A percentile compares a stretch with the other conserved stretches of the same genome.
Evolutionary conservation across 805 yeast species (phyloP).

Genomic region (Candida tibetensis): DNA sequence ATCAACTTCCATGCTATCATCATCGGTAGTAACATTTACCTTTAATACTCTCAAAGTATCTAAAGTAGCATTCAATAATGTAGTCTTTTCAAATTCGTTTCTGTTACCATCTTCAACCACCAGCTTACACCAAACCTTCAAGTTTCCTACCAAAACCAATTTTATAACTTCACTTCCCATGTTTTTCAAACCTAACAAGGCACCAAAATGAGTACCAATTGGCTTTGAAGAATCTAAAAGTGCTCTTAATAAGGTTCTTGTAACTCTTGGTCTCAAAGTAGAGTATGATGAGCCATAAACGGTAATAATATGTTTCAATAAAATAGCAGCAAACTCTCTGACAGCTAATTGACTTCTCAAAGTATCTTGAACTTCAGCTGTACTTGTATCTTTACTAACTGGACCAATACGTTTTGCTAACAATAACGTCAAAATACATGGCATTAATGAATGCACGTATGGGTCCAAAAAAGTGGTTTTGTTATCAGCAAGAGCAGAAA

Average conservation of each 20-base stretch:
- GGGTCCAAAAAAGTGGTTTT: conserved; percentile 89
- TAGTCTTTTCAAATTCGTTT: conserved; percentile 43
- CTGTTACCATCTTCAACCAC: conserved; percentile 46
- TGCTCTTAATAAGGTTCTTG: conserved; percentile 88
- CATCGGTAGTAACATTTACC: conserved; percentile 19
- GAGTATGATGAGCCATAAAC: conserved; percentile 83
- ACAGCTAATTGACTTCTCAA: conserved; percentile 52
- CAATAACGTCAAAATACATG: conserved; percentile 87
- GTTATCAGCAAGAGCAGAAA: conserved; percentile 80
- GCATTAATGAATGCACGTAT: conserved; percentile 93
- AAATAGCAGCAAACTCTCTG: conserved; percentile 83
- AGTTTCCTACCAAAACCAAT: conserved; percentile 77
- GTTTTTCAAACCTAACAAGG: conserved; percentile 78
- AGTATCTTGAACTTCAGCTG: conserved; percentile 24
- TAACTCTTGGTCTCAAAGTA: conserved; percentile 87
- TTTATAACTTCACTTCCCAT: conserved; percentile 87
- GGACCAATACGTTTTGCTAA: conserved; percentile 86
- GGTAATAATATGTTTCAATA: conserved; percentile 73
- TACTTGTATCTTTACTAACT: conserved; percentile 35
- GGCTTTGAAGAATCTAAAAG: conserved; percentile 82
- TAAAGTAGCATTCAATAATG: conserved; percentile 47
- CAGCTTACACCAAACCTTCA: conserved; percentile 72
- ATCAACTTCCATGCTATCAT: conserved; percentile 34
- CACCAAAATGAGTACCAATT: conserved; percentile 88
- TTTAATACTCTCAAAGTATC: conserved; percentile 54